Percentiles rank a stretch among this genome's conserved stretches.
Evolutionary conservation across 2,329 filamentous ascomycete species (phyloP).

Genomic region (Periglandula ipomoeae): DNA sequence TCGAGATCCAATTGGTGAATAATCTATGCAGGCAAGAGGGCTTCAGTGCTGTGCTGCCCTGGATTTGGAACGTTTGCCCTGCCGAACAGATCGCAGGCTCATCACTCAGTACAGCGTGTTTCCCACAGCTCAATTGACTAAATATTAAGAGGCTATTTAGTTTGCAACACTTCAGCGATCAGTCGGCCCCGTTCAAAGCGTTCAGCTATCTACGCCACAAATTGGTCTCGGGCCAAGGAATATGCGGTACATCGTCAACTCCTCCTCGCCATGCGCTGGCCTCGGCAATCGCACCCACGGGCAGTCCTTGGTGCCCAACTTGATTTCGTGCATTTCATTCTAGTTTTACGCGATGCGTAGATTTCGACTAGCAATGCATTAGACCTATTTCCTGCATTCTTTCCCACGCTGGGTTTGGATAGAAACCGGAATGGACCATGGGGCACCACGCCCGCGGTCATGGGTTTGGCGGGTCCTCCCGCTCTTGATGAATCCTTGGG

Average conservation of each 20-base stretch:
- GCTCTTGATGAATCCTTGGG: background rate
- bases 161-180: too few species aligned
- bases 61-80: background rate
- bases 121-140: background rate
- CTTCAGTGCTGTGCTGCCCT: background rate
- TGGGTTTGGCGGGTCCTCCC: background rate
- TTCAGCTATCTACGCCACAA: slow-evolving; percentile 1
- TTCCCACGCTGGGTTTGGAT: background rate
- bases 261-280: background rate
- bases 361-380: background rate
- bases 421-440: background rate
- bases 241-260: background rate
- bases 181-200: background rate
- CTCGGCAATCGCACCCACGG: background rate
- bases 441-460: background rate
- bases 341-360: background rate
- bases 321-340: background rate
- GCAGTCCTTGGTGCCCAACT: slow-evolving; percentile 2
- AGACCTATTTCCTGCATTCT: background rate
- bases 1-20: background rate
- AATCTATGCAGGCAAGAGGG: background rate
- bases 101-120: background rate
- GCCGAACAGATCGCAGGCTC: background rate
- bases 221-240: background rate
- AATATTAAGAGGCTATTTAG: too few species aligned